Percentiles rank a stretch among this genome's conserved stretches.
Evolutionary conservation across 1,284 basidiomycete species (phyloP).

Genomic region (Trichosporon sp.): DNA sequence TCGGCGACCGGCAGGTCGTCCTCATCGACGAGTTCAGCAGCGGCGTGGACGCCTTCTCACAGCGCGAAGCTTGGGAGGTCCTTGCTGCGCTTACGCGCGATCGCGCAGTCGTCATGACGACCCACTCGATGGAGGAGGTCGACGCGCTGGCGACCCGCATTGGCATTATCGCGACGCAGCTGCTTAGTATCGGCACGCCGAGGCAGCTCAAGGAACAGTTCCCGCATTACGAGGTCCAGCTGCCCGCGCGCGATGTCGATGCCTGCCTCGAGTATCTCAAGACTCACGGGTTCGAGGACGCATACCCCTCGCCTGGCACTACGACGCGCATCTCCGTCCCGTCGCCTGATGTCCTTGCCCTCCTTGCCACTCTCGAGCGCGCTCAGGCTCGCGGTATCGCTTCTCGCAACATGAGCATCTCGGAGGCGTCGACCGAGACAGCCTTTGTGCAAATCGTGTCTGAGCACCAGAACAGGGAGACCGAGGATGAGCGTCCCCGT

Average conservation of each 20-base stretch:
- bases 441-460: not conserved
- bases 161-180: conserved; percentile 62
- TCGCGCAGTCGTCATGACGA: conserved; percentile 42
- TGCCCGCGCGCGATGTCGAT: conserved; percentile 58
- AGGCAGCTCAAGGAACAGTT: conserved; percentile 60
- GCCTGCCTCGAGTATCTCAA: conserved; percentile 60
- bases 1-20: conserved; percentile 70
- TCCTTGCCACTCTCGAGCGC: conserved; percentile 22
- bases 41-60: conserved; percentile 75
- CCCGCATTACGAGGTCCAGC: conserved; percentile 71
- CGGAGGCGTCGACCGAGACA: not conserved
- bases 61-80: conserved; percentile 70
- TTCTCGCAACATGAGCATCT: not conserved
- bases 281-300: conserved; percentile 57
- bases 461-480: not conserved
- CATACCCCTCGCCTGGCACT: conserved; percentile 20
- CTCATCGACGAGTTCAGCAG: conserved; percentile 78
- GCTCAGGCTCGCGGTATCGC: conserved; percentile 5
- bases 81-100: conserved; percentile 54
- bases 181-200: conserved; percentile 68
- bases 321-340: conserved; percentile 24
- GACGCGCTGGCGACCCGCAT: conserved; percentile 67
- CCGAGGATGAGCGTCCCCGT: not conserved
- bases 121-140: conserved; percentile 78
- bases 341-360: not conserved